Conservation (phyloP, 108 stramenopile genomes). For the Skeletonema costatum region DNA sequence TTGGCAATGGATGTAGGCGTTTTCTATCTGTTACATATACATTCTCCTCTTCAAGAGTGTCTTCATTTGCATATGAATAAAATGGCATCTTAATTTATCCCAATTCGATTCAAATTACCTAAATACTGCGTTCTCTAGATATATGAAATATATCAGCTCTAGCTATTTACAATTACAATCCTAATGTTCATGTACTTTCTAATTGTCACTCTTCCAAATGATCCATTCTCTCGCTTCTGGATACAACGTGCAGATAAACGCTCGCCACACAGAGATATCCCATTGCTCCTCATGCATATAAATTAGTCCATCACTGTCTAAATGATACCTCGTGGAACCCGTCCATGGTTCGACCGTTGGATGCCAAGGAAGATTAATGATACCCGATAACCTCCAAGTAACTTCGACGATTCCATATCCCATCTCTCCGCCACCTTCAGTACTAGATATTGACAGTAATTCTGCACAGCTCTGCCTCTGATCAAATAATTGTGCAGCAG, state of each 20-base stretch:
- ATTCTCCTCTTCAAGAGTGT: background rate
- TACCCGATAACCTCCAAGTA: conserved; percentile 58
- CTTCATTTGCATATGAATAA: background rate
- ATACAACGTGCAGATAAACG: conserved; percentile 69
- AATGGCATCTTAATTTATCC: background rate
- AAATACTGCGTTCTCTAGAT: background rate
- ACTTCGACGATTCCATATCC: conserved; percentile 45
- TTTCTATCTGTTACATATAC: background rate
- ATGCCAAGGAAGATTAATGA: conserved; percentile 74
- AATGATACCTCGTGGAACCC: conserved; percentile 70
- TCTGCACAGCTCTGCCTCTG: conserved; percentile 53
- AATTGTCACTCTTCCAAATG: conserved; percentile 6
- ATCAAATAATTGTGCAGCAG: conserved; percentile 82
- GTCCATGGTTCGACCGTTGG: conserved; percentile 62
- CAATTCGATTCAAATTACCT: background rate
- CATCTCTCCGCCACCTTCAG: conserved; percentile 11
- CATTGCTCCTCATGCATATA: conserved; percentile 69
- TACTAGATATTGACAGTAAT: conserved; percentile 29
- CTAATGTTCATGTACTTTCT: background rate
- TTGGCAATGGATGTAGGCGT: background rate
- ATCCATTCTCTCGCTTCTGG: conserved; percentile 38
- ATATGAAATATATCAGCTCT: background rate
- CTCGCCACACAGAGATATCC: conserved; percentile 74
- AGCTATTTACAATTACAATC: background rate
- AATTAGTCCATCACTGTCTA: conserved; percentile 69